These are phyloP conservation scores for Hymenoscyphus fraxineus DNA, from an alignment of 2,329 filamentous ascomycete species.

Conservation along the genomic window DNA sequence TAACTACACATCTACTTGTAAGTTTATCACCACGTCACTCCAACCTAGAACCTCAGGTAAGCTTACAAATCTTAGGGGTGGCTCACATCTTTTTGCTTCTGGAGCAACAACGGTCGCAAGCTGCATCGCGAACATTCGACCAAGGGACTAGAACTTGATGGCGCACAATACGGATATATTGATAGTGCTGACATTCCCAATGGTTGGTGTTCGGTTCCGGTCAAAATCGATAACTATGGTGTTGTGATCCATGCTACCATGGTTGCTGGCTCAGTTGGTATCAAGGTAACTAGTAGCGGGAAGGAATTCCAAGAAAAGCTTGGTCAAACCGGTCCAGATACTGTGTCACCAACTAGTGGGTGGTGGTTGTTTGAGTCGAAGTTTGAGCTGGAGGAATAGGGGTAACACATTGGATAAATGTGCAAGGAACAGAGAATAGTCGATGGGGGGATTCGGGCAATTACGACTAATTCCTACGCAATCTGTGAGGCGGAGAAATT, in stretches of 20 bases:
- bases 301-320: slow-evolving; percentile 9
- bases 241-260: slow-evolving; percentile 24
- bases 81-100: slow-evolving; percentile 38
- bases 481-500: no score
- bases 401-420: neutral
- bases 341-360: slow-evolving; percentile 22
- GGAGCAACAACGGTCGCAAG: slow-evolving; percentile 19
- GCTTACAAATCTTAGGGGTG: slow-evolving; percentile 32
- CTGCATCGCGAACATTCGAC: neutral
- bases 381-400: neutral
- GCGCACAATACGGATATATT: slow-evolving; percentile 26
- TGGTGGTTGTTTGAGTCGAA: slow-evolving; percentile 30
- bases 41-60: slow-evolving; percentile 19
- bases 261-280: slow-evolving; percentile 36
- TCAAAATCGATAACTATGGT: slow-evolving; percentile 35
- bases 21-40: slow-evolving; percentile 16
- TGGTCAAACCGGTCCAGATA: slow-evolving; percentile 11
- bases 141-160: slow-evolving; percentile 21
- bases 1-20: neutral
- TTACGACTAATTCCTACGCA: no score
- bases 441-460: no score
- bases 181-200: slow-evolving; percentile 29
- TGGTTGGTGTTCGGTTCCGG: slow-evolving; percentile 33
- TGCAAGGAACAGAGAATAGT: neutral
- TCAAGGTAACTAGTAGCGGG: slow-evolving; percentile 22